Evolutionary conservation across 371 early-diverging fungal species (phyloP).

Genomic region (Polyrhizophydium stewartii): DNA sequence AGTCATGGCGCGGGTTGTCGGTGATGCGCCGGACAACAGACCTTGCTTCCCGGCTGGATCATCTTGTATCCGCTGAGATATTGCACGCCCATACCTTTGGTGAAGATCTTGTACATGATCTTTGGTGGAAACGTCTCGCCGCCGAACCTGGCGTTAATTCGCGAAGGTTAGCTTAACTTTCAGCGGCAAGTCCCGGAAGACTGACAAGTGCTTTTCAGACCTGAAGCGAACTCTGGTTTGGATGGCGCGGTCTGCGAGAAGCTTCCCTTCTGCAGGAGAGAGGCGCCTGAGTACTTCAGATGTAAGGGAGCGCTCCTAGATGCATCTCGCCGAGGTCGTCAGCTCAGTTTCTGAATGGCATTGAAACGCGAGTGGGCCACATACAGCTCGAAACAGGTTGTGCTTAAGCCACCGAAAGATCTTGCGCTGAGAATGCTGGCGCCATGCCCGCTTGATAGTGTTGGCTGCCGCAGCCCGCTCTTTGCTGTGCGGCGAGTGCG

Average conservation of each 20-base stretch:
- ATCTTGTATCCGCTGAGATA: slow-evolving; percentile 32
- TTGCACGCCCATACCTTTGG: slow-evolving; percentile 31
- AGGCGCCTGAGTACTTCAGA: slow-evolving; percentile 26
- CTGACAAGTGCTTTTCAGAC: slow-evolving; percentile 8
- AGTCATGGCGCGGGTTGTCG: too few relatives aligned
- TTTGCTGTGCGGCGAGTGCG: too few relatives aligned
- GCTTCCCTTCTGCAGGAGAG: slow-evolving; percentile 32
- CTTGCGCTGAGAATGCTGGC: slow-evolving; percentile 9
- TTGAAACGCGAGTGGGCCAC: too few relatives aligned
- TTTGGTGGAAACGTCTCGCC: slow-evolving; percentile 34
- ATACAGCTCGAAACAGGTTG: slow-evolving; percentile 23
- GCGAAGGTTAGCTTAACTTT: neutral
- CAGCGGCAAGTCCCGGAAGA: too few relatives aligned
- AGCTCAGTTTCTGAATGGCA: too few relatives aligned
- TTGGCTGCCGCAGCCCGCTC: slow-evolving; percentile 11
- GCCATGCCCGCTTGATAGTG: slow-evolving; percentile 20
- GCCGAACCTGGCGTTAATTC: slow-evolving; percentile 20
- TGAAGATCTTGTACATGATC: slow-evolving; percentile 37
- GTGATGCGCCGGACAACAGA: neutral
- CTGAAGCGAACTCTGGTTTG: slow-evolving; percentile 33
- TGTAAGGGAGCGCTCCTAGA: slow-evolving; percentile 34
- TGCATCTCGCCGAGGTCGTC: too few relatives aligned
- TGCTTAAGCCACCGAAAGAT: slow-evolving; percentile 27
- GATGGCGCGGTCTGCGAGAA: slow-evolving; percentile 26
- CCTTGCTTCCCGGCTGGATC: slow-evolving; percentile 31